Conservation (phyloP, 441 rosid species). For the Jatropha multifida region DNA sequence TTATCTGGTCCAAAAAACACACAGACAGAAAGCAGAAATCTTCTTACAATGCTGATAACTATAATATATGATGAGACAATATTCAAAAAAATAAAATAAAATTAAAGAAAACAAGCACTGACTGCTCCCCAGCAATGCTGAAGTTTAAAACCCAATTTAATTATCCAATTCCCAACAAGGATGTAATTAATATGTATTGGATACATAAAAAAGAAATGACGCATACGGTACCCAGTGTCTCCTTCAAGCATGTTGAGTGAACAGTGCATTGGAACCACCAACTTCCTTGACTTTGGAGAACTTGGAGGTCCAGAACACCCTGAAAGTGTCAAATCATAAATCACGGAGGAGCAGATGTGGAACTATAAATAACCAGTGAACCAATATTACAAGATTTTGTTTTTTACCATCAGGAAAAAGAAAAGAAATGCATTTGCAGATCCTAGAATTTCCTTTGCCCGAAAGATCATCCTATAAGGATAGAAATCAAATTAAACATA, state of each 20-base stretch:
- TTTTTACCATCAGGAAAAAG: conserved; percentile 65
- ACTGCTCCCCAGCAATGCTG: neutral
- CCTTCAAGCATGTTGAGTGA: conserved; percentile 96
- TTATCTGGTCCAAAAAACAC: neutral
- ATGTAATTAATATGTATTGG: neutral
- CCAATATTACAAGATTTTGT: conserved; percentile 3
- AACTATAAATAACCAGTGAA: conserved; percentile 4
- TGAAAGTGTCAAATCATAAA: conserved; percentile 24
- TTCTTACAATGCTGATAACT: neutral
- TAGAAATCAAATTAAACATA: neutral
- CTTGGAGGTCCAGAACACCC: conserved; percentile 44
- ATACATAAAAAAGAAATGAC: neutral
- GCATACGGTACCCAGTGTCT: conserved; percentile 69
- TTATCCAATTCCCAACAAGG: neutral
- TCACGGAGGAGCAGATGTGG: neutral
- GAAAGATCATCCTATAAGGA: conserved; percentile 42
- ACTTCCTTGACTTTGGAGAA: conserved; percentile 46
- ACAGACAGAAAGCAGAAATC: neutral
- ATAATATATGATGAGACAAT: neutral
- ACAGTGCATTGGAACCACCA: conserved; percentile 64
- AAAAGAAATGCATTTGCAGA: conserved; percentile 69
- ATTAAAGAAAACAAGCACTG: neutral
- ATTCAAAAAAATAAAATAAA: neutral
- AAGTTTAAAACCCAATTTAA: neutral
- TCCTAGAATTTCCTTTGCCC: conserved; percentile 46